A percentile compares a stretch with the other conserved stretches of the same genome.
Evolutionary conservation across 2,329 filamentous ascomycete genomes (phyloP).

Genomic region (Pezicula neosporulosa): DNA sequence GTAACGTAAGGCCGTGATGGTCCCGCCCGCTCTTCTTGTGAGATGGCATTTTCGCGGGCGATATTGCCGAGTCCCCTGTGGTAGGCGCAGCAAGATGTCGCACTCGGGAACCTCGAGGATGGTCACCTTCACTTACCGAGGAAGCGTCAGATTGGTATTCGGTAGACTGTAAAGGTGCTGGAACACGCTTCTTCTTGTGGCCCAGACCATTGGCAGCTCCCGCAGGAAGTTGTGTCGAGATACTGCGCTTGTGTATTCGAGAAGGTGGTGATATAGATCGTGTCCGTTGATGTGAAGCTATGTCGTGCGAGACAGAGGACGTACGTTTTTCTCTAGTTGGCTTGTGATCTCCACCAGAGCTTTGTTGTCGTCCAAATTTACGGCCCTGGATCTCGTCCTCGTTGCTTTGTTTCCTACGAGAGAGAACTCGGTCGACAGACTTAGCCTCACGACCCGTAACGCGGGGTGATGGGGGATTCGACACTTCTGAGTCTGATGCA

Average conservation of each 20-base stretch:
- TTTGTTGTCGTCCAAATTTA: slow-evolving; percentile 19
- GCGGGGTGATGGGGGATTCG: slow-evolving; percentile 26
- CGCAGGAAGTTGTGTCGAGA: slow-evolving; percentile 59
- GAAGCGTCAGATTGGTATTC: slow-evolving; percentile 69
- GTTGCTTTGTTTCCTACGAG: slow-evolving; percentile 37
- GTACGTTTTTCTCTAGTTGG: slow-evolving; percentile 14
- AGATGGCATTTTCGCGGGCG: slow-evolving; percentile 64
- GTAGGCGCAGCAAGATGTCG: slow-evolving; percentile 53
- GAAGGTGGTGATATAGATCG: slow-evolving; percentile 57
- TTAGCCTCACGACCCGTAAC: slow-evolving; percentile 29
- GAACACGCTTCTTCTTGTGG: slow-evolving; percentile 58
- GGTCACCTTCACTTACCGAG: slow-evolving; percentile 56
- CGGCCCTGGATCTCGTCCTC: slow-evolving; percentile 20
- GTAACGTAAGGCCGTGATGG: slow-evolving; percentile 83
- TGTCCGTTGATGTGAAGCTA: slow-evolving; percentile 18
- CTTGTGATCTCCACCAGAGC: slow-evolving; percentile 19
- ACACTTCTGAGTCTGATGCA: slow-evolving; percentile 52
- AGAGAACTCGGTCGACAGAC: slow-evolving; percentile 28
- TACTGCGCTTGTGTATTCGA: slow-evolving; percentile 58
- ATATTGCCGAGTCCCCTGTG: slow-evolving; percentile 56
- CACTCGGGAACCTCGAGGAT: slow-evolving; percentile 54
- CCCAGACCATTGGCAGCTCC: slow-evolving; percentile 50
- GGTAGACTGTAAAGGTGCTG: slow-evolving; percentile 56
- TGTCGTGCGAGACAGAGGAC: slow-evolving; percentile 16
- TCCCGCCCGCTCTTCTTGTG: slow-evolving; percentile 82